Percentiles rank a stretch among this genome's conserved stretches.
These are phyloP conservation scores for Solanum infundibuliforme DNA, from an alignment of 257 asterid species.

Conservation along the genomic window DNA sequence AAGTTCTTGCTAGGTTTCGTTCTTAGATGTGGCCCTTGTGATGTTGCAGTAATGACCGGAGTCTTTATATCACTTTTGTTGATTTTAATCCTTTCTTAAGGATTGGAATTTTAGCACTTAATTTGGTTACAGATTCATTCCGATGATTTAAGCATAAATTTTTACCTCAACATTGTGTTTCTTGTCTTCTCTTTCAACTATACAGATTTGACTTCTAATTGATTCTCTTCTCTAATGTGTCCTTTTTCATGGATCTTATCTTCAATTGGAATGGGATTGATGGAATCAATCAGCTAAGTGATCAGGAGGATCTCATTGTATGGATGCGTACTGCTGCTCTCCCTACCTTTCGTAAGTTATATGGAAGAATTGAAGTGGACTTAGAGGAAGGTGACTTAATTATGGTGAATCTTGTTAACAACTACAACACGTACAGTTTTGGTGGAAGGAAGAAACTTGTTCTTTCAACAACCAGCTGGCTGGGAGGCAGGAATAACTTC, in stretches of 20 bases:
- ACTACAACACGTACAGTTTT: constrained; percentile 72
- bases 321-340: constrained; percentile 85
- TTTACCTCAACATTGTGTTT: not conserved
- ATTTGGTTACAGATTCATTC: not conserved
- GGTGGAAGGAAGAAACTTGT: constrained; percentile 64
- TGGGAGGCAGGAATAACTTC: constrained; percentile 64
- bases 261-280: not conserved
- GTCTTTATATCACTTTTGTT: not conserved
- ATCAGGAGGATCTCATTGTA: constrained; percentile 72
- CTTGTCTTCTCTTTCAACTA: not conserved
- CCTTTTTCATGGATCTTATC: not conserved
- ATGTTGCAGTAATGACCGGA: not conserved
- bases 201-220: not conserved
- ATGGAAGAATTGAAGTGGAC: constrained; percentile 67
- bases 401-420: constrained; percentile 41
- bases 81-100: not conserved
- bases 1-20: not conserved
- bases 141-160: not conserved
- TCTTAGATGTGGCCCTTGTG: not conserved
- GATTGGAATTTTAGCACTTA: not conserved
- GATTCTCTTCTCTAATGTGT: not conserved
- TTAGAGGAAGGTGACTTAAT: constrained; percentile 41
- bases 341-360: constrained; percentile 56
- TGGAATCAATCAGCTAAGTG: constrained; percentile 43
- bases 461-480: constrained; percentile 58